Base-by-base conservation (phyloP, 805 yeast genomes). In the Scheffersomyces ergatensis region DNA sequence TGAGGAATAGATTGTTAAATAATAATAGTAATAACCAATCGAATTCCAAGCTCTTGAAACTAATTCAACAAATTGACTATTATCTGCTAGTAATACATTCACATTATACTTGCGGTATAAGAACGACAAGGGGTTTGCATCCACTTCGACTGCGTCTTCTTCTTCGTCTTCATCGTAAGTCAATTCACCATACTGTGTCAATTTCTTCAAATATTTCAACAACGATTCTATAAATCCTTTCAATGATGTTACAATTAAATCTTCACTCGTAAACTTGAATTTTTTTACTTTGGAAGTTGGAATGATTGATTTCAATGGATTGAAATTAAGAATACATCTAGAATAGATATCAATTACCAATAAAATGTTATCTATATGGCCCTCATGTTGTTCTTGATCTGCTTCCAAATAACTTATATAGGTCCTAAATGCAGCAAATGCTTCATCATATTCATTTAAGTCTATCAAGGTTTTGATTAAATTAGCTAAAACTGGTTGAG, bases 371-470 rank as follows among this genome's bases (percentile, higher is more conserved):
- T 53, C 48, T 21, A 63, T 52, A 13, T 41, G 20, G 4, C 68
- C 67, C 8, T 54, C 54, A 32, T 56, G 48, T 29, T 63, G 69
- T 25, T 58, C 55, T 45, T 57, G 55, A 13, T 65, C 70, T 31
- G 58, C 62, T 14, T 60, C 57, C 8, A 63, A 42, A 46, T 70
- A 70, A 16, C 51, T 45, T 6, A 55, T 48, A 43, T 59, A 70
- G 0, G 74, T 67, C 25, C 60, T 62, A 41, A 69, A 62, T 0
- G 73, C 73, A 7, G 71, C 71, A 38, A 63, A 53, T 0, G 75
- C 76, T 45, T 70, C 75, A 42, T 70, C 76, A 43, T 57, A 64
- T 42, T 70, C 73, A 7, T 55, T 48, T 36, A 58, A 47, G 14
- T 63, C 65, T 15, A 68, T 46, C 34, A 68, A 54, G 1, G 62